These are phyloP conservation scores for Panus rudis DNA, from an alignment of 768 basidiomycete species.

Conservation along the genomic window DNA sequence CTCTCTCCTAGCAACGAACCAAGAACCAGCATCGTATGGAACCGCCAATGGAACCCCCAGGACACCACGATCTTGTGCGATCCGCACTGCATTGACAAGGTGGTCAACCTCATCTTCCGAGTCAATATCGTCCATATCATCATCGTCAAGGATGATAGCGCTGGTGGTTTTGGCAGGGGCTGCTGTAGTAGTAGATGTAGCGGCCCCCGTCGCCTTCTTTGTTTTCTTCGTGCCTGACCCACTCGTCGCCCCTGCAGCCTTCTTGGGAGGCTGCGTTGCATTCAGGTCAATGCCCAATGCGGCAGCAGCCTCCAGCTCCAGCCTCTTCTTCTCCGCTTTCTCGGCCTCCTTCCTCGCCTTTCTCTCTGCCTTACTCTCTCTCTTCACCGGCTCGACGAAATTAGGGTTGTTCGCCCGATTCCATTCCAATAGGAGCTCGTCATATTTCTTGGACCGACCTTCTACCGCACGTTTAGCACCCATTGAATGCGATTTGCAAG, in stretches of 20 bases:
- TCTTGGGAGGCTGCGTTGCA: constrained; percentile 30
- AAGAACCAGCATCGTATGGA: constrained; percentile 67
- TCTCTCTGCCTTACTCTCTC: constrained; percentile 80
- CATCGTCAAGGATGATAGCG: constrained; percentile 51
- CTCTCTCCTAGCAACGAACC: constrained; percentile 75
- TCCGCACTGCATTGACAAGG: constrained; percentile 54
- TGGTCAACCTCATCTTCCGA: constrained; percentile 82
- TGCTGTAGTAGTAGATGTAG: constrained; percentile 36
- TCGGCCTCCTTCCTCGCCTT: constrained; percentile 80
- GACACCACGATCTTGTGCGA: constrained; percentile 48
- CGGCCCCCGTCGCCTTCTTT: constrained; percentile 46
- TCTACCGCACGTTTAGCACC: constrained; percentile 89
- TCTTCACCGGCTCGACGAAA: constrained; percentile 81
- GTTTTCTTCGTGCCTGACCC: constrained; percentile 48
- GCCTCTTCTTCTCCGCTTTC: constrained; percentile 75
- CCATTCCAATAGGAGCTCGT: constrained; percentile 88
- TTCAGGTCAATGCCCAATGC: constrained; percentile 43
- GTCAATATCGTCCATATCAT: constrained; percentile 74
- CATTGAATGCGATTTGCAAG: constrained; percentile 98
- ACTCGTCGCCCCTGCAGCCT: constrained; percentile 27
- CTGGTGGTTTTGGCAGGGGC: constrained; percentile 31
- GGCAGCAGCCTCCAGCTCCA: constrained; percentile 63
- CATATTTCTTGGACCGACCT: constrained; percentile 78
- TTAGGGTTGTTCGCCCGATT: constrained; percentile 83
- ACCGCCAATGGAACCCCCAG: constrained; percentile 64